Percentiles rank a stretch among this genome's conserved stretches.
Conservation (phyloP, 768 basidiomycete genomes). For the Leucogyrophana mollusca region DNA sequence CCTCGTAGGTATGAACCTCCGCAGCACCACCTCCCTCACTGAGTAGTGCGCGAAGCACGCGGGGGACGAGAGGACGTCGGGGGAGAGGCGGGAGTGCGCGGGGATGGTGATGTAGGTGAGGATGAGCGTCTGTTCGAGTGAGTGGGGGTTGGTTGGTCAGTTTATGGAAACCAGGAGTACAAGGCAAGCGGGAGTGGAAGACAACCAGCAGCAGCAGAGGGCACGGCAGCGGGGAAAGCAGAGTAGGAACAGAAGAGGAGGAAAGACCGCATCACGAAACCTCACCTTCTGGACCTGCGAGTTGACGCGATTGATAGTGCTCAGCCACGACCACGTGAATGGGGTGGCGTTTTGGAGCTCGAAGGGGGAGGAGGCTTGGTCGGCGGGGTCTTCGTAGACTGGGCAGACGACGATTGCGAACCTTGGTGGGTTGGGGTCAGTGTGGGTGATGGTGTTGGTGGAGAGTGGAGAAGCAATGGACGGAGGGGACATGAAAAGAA, state of each 20-base stretch:
- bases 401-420: conserved; percentile 92
- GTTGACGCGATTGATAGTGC: conserved; percentile 95
- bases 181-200: too few species aligned
- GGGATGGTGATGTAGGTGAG: conserved; percentile 93
- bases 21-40: conserved; percentile 79
- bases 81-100: conserved; percentile 54
- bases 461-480: background rate
- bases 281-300: conserved; percentile 95
- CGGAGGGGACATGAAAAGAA: background rate
- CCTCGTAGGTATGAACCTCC: conserved; percentile 87
- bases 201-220: background rate
- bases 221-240: conserved; percentile 5
- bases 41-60: conserved; percentile 75
- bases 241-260: too few species aligned
- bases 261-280: too few species aligned
- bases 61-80: conserved; percentile 59
- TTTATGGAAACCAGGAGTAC: too few species aligned
- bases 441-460: background rate
- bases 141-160: too few species aligned
- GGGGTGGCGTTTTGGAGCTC: conserved; percentile 64
- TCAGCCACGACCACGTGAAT: conserved; percentile 93
- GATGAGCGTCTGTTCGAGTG: conserved; percentile 74
- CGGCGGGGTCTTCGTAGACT: conserved; percentile 80
- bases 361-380: conserved; percentile 64
- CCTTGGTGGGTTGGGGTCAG: too few species aligned